Conservation (phyloP, 768 basidiomycete genomes). For the Leccinum olivaceopallidum region DNA sequence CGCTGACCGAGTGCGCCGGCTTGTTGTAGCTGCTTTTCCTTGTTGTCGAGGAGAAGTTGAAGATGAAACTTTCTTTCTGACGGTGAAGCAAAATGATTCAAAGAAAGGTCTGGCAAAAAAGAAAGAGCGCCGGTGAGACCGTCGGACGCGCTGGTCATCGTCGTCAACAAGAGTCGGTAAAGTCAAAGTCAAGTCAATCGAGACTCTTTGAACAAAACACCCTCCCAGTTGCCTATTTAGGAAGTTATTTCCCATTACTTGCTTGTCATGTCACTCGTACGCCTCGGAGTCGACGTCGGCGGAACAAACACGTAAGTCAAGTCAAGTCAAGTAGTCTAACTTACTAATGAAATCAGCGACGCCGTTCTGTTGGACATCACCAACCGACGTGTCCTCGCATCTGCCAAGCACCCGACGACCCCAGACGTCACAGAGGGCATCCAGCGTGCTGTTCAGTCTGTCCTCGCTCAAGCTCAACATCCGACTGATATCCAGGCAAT, state of each 20-base stretch:
- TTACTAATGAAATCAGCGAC: conserved; percentile 25
- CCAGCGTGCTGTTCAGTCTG: conserved; percentile 46
- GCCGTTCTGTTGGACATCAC: conserved; percentile 28
- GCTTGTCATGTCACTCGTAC: conserved; percentile 4
- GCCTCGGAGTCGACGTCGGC: conserved; percentile 37
- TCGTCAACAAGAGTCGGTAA: not conserved
- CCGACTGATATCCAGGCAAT: conserved; percentile 46
- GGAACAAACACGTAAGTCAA: conserved; percentile 30
- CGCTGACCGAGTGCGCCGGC: conserved; percentile 93
- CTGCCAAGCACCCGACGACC: conserved; percentile 54
- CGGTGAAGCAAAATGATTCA: conserved; percentile 45
- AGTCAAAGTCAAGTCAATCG: not conserved
- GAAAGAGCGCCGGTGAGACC: conserved; percentile 35
- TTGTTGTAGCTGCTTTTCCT: conserved; percentile 90
- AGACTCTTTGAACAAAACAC: conserved; percentile 6
- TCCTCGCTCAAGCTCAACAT: conserved; percentile 41
- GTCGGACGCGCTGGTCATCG: conserved; percentile 44
- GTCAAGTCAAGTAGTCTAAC: no score
- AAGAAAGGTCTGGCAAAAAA: conserved; percentile 44
- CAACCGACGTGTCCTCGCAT: conserved; percentile 25
- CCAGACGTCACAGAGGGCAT: conserved; percentile 60
- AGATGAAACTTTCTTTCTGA: conserved; percentile 64
- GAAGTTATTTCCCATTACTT: conserved; percentile 13
- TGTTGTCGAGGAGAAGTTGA: conserved; percentile 77
- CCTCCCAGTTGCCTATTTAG: not conserved